These are phyloP conservation scores for Volvox reticuliferus DNA, from an alignment of 139 green algal genomes.

Conservation along the genomic window DNA sequence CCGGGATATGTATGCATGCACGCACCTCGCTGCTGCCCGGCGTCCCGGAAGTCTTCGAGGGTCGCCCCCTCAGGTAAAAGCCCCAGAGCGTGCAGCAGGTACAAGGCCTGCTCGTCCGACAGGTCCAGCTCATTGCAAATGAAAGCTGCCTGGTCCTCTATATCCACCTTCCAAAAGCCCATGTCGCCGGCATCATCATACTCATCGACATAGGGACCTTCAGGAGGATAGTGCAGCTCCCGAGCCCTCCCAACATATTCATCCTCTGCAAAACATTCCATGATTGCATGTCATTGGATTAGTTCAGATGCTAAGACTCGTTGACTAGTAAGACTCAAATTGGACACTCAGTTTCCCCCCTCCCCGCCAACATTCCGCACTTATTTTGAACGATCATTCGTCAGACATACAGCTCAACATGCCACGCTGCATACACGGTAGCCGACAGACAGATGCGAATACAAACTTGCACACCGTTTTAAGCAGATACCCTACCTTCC, in stretches of 20 bases:
- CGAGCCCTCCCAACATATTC: background rate
- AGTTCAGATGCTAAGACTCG: too few species aligned
- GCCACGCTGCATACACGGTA: too few species aligned
- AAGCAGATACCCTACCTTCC: slow-evolving; percentile 4
- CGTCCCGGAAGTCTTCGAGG: background rate
- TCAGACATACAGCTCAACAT: too few species aligned
- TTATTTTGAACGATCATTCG: too few species aligned
- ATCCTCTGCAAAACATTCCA: background rate
- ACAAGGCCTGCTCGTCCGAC: slow-evolving; percentile 36
- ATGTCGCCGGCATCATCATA: slow-evolving; percentile 16
- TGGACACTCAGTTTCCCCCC: too few species aligned
- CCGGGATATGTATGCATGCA: background rate
- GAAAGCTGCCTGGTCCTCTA: slow-evolving; percentile 40
- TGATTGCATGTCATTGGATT: too few species aligned
- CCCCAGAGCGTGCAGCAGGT: slow-evolving; percentile 28
- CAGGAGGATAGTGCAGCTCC: background rate
- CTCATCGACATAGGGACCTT: slow-evolving; percentile 5
- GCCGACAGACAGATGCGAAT: too few species aligned
- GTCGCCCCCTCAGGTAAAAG: slow-evolving; percentile 18
- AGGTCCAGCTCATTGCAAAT: slow-evolving; percentile 46
- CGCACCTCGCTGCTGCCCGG: background rate
- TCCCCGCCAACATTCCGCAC: too few species aligned
- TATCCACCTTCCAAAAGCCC: slow-evolving; percentile 25
- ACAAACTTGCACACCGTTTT: too few species aligned
- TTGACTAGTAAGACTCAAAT: too few species aligned